A percentile compares a stretch with the other conserved stretches of the same genome.
Conservation (phyloP, 2,329 filamentous ascomycete species). For the Lasiodiplodia sp. region DNA sequence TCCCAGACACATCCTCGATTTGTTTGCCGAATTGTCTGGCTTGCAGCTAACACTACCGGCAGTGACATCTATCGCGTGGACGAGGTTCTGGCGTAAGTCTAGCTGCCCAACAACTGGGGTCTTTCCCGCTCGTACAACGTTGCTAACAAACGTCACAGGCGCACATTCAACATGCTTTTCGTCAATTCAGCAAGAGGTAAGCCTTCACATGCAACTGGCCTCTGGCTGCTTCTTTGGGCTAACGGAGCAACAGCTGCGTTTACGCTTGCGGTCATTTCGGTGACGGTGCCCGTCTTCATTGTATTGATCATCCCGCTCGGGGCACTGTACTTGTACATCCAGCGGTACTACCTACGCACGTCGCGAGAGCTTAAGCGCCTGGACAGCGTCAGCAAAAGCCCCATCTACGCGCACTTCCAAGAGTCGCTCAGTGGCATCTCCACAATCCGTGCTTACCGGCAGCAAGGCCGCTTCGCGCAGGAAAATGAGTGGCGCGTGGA, state of each 20-base stretch:
- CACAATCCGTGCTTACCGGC: conserved; percentile 93
- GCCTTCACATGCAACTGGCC: conserved; percentile 35
- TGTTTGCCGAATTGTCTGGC: conserved; percentile 18
- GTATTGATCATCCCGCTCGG: conserved; percentile 81
- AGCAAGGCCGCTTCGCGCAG: conserved; percentile 83
- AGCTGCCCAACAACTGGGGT: conserved; percentile 4
- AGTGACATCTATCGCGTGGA: conserved; percentile 84
- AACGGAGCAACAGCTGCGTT: conserved; percentile 62
- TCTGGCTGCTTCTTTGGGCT: conserved; percentile 7
- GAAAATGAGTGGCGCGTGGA: conserved; percentile 99
- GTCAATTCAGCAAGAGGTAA: conserved; percentile 58
- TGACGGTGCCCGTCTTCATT: conserved; percentile 80
- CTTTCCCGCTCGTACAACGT: not conserved
- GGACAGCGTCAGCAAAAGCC: conserved; percentile 93
- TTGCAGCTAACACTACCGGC: conserved; percentile 29
- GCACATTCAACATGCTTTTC: conserved; percentile 93
- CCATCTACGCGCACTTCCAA: conserved; percentile 98
- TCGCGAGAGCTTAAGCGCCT: conserved; percentile 95
- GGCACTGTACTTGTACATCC: conserved; percentile 87
- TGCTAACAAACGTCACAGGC: conserved; percentile 40
- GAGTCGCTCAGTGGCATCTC: conserved; percentile 93
- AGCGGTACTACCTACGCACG: conserved; percentile 95
- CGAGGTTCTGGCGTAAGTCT: conserved; percentile 78
- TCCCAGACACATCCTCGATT: conserved; percentile 13
- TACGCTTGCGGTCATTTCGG: conserved; percentile 85